phyloP scores from a whole-genome alignment of 305 asterid species.

The Lippia alba region DNA sequence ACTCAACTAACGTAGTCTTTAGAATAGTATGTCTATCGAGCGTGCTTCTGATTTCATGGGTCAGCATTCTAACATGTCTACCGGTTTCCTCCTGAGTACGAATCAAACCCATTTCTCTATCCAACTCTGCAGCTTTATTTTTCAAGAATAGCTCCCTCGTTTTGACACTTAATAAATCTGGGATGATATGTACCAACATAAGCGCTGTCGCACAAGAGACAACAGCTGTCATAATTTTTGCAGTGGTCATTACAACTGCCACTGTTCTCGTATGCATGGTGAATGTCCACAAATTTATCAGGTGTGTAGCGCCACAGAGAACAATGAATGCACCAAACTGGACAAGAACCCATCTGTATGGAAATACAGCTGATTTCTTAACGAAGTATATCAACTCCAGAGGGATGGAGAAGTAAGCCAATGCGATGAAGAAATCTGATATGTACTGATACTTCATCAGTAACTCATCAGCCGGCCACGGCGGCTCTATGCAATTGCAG shows the following conservation, averaged over 20 bases:
- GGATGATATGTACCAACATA: constrained; percentile 94
- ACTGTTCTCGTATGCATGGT: constrained; percentile 81
- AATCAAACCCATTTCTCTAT: constrained; percentile 97
- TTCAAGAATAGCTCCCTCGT: constrained; percentile 92
- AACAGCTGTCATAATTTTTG: constrained; percentile 83
- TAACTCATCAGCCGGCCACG: constrained; percentile 89
- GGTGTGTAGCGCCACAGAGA: constrained; percentile 98
- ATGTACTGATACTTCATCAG: constrained; percentile 93
- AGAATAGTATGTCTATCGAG: constrained; percentile 97
- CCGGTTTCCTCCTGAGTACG: constrained; percentile 99
- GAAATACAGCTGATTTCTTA: constrained; percentile 94
- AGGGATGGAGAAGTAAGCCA: constrained; percentile 97
- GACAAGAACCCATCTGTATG: constrained; percentile 98
- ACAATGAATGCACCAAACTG: constrained; percentile 99
- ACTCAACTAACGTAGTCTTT: constrained; percentile 91
- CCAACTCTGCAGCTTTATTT: constrained; percentile 95
- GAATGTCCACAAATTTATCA: constrained; percentile 92
- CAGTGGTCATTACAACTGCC: constrained; percentile 87
- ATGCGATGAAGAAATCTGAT: constrained; percentile 93
- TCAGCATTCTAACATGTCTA: constrained; percentile 96
- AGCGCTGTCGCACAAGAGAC: constrained; percentile 98
- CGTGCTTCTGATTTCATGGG: constrained; percentile 98
- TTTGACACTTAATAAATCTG: constrained; percentile 94
- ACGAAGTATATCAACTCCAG: constrained; percentile 93
- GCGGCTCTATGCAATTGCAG: constrained; percentile 94